phyloP scores from a whole-genome alignment of 192 early-diverging fungal species.

The Gryganskiella cystojenkinii region DNA sequence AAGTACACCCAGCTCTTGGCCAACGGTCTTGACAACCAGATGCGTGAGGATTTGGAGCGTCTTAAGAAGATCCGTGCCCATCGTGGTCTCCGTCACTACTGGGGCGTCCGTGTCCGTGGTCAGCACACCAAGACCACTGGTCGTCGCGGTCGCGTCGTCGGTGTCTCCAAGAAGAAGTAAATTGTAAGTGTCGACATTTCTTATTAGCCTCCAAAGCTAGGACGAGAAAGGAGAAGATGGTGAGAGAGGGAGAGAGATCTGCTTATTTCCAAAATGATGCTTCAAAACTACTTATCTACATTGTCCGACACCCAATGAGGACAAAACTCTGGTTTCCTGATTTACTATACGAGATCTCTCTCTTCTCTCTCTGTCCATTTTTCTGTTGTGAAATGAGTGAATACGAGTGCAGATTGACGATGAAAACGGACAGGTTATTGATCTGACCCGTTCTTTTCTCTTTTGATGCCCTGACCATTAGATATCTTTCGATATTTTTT shows the following conservation, averaged over 20 bases:
- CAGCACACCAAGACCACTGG: constrained; percentile 99
- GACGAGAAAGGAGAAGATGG: constrained; percentile 75
- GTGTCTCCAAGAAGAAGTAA: constrained; percentile 99
- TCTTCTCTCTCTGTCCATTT: too few species aligned
- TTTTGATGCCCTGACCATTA: too few species aligned
- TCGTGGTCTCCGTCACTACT: constrained; percentile 99
- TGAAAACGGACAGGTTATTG: too few species aligned
- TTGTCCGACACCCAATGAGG: constrained; percentile 62
- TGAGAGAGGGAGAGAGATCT: neutral
- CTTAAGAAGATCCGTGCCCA: constrained; percentile 99
- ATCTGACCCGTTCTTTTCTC: too few species aligned
- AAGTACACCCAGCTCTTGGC: constrained; percentile 95
- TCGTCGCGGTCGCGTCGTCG: constrained; percentile 94
- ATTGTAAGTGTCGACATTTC: constrained; percentile 54
- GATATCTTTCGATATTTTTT: too few species aligned
- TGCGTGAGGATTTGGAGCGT: constrained; percentile 99
- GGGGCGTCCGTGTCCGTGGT: constrained; percentile 98
- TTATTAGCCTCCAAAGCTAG: constrained; percentile 75
- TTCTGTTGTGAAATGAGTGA: too few species aligned
- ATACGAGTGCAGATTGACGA: too few species aligned
- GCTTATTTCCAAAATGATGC: constrained; percentile 78
- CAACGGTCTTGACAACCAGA: constrained; percentile 94
- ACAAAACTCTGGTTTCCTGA: constrained; percentile 54
- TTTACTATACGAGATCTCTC: constrained; percentile 14
- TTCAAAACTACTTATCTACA: constrained; percentile 73